Percentiles rank a stretch among this genome's conserved stretches.
phyloP scores from a whole-genome alignment of 352 stramenopile species.

The Pythium angustatum region DNA sequence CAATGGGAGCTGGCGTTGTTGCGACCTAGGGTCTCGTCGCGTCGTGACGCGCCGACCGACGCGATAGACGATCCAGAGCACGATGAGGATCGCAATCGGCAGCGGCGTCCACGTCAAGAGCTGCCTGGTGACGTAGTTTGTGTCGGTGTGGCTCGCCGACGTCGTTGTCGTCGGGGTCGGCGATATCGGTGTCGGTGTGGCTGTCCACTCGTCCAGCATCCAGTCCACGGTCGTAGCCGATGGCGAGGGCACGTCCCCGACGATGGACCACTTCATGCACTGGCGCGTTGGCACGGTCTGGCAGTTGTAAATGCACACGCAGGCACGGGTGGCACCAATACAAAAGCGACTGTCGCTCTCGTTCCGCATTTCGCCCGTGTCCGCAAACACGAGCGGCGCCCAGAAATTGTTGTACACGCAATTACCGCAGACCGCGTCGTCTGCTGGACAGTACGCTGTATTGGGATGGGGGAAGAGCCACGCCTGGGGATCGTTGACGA shows the following conservation, averaged over 20 bases:
- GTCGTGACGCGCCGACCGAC: neutral
- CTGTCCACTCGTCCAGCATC: neutral
- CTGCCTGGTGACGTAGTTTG: neutral
- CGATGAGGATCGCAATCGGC: neutral
- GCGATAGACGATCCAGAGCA: neutral
- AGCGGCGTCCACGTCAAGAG: neutral
- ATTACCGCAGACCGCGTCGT: neutral
- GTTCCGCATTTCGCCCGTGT: no score
- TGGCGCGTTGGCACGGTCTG: neutral
- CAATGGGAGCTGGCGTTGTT: no score
- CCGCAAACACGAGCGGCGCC: neutral
- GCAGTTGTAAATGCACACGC: slow-evolving; percentile 7
- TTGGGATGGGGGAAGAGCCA: neutral
- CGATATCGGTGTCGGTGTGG: neutral
- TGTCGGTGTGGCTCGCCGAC: neutral
- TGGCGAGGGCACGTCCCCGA: neutral
- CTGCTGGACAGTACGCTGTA: neutral
- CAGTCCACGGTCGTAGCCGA: neutral
- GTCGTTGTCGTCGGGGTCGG: neutral
- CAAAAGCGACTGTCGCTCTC: slow-evolving; percentile 6
- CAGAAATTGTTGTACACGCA: slow-evolving; percentile 8
- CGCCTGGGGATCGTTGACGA: neutral
- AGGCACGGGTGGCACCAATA: neutral
- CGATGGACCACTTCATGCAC: no score
- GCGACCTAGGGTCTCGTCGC: neutral